Evolutionary conservation across 1,139 yeast genomes (phyloP), one percentile per base, ranked within the genome.

Genomic region (Pichia sp.): DNA sequence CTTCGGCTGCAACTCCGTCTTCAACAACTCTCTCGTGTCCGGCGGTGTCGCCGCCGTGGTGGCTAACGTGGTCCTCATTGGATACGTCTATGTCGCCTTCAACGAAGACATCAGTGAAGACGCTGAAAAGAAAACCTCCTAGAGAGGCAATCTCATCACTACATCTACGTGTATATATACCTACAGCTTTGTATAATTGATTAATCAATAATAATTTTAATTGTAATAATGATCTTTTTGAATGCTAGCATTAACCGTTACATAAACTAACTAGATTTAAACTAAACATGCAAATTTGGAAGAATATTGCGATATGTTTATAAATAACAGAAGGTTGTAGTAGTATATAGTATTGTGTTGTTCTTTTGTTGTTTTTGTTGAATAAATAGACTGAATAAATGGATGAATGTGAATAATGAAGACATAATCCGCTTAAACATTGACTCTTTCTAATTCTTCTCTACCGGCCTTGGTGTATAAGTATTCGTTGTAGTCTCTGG

Each of bases 401-500:
- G 20, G 27, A 33, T 15, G n/a, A 31, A 14, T 15, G 34, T 14
- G 15, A 24, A 31, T 21, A 11, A 19, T 19, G 33, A 15, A 40
- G 17, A 15, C 69, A n/a, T n/a, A n/a, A n/a, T n/a, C n/a, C n/a
- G n/a, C n/a, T n/a, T 75, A 83, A 62, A 78, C 88, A 68, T 83
- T 83, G 61, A 82, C 91, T 70, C 81, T 83, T 70, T 79, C 91
- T 68, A 90, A 79, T 67, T 89, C 96, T 75, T 85, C 93, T 76
- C 93, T 89, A 68, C 99, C 99, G 56, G 86, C 98, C 79, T 93
- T 93, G 72, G 98, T 90, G 80, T 93, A 93, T 70, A 93, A 81
- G 81, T 77, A 91, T 67, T 85, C 93, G 72, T 93, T 93, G 80
- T 90, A 89, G 67, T 85, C 89, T 75, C 90, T 83, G 59, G 96